A percentile compares a stretch with the other conserved stretches of the same genome.
phyloP scores from a whole-genome alignment of 352 stramenopile genomes.

The Globisporangium recalcitrans region DNA sequence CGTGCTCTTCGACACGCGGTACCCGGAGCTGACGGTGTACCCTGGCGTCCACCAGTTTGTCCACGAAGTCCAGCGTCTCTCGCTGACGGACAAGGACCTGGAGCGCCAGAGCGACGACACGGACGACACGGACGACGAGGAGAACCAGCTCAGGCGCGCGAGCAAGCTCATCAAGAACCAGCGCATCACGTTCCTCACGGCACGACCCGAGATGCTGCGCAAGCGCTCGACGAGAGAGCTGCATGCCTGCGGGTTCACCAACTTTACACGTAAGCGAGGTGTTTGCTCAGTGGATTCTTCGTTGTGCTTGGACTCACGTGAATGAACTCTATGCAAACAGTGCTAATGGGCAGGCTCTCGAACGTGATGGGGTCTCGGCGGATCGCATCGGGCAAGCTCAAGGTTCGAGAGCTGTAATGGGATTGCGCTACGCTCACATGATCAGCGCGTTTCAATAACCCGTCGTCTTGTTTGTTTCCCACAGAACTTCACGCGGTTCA shows the following conservation, averaged over 20 bases:
- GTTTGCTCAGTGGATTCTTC: neutral
- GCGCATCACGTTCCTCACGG: conserved; percentile 72
- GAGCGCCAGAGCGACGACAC: conserved; percentile 12
- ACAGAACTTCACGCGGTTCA: conserved; percentile 75
- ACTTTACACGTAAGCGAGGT: conserved; percentile 59
- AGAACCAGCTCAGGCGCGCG: conserved; percentile 3
- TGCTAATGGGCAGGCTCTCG: conserved; percentile 67
- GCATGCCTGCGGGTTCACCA: conserved; percentile 59
- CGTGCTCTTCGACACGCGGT: conserved; percentile 72
- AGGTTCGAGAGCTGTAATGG: conserved; percentile 21
- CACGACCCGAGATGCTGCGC: conserved; percentile 66
- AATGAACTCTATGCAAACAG: conserved; percentile 21
- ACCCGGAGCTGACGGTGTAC: conserved; percentile 79
- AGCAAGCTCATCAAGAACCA: conserved; percentile 18
- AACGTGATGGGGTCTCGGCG: conserved; percentile 59
- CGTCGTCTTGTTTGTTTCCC: neutral
- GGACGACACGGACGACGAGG: conserved; percentile 20
- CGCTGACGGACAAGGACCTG: conserved; percentile 18
- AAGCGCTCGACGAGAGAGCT: conserved; percentile 57
- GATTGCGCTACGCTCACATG: neutral
- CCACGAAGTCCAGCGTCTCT: conserved; percentile 55
- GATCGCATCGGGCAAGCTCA: conserved; percentile 65
- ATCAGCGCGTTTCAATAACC: neutral
- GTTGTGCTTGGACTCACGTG: neutral
- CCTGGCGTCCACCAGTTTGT: conserved; percentile 80